phyloP scores from a whole-genome alignment of 148 eudicot species.

The Diospyros lotus region DNA sequence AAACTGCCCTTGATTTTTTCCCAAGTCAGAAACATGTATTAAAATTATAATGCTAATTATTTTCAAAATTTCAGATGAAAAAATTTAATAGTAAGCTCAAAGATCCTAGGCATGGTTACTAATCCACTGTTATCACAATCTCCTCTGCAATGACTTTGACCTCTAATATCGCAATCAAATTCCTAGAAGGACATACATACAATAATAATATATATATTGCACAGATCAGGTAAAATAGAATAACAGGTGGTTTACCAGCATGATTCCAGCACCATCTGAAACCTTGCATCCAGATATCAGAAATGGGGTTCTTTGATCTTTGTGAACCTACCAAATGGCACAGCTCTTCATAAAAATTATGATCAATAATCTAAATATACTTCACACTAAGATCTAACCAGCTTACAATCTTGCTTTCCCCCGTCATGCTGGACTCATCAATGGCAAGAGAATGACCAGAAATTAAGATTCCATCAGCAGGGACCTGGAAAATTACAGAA shows the following conservation, averaged over 20 bases:
- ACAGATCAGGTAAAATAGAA: not conserved
- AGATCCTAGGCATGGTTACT: not conserved
- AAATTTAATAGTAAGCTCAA: not conserved
- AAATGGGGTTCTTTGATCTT: conserved; percentile 68
- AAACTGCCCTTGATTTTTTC: not conserved
- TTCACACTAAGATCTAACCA: conserved; percentile 21
- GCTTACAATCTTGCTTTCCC: conserved; percentile 97
- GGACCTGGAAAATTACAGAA: conserved; percentile 41
- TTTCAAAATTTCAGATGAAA: conserved; percentile 4
- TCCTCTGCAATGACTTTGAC: not conserved
- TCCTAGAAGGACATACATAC: not conserved
- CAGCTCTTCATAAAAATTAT: conserved; percentile 12
- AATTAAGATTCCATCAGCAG: conserved; percentile 81
- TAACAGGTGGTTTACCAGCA: conserved; percentile 53
- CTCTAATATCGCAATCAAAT: not conserved
- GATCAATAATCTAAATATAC: conserved; percentile 4
- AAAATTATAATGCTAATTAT: not conserved
- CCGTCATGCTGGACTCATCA: conserved; percentile 99
- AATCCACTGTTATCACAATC: not conserved
- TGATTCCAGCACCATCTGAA: conserved; percentile 89
- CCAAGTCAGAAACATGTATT: not conserved
- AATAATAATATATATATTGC: not conserved
- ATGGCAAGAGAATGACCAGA: conserved; percentile 77
- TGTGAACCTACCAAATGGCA: conserved; percentile 50
- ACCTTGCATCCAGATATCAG: conserved; percentile 92